These are phyloP conservation scores for Pilatotrama ljubarskyi DNA, from an alignment of 768 basidiomycete genomes.

Conservation along the genomic window DNA sequence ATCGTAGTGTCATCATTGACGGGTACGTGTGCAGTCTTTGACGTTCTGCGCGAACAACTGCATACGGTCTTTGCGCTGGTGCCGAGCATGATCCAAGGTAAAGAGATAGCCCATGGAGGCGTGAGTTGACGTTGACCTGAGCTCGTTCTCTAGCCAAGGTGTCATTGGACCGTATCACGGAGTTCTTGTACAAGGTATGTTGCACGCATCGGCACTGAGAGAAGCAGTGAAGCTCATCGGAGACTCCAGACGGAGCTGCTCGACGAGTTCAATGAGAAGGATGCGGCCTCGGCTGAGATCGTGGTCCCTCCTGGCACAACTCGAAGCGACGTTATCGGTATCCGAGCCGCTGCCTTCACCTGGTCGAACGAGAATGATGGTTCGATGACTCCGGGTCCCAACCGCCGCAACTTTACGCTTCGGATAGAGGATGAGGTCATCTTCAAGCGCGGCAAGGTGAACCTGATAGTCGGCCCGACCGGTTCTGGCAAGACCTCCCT, in stretches of 20 bases:
- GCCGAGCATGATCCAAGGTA: constrained; percentile 32
- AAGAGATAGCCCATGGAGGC: constrained; percentile 34
- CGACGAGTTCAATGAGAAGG: constrained; percentile 37
- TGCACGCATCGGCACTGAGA: neutral
- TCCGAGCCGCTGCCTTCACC: constrained; percentile 54
- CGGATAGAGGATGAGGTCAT: constrained; percentile 52
- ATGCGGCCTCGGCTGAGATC: constrained; percentile 14
- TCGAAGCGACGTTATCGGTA: constrained; percentile 45
- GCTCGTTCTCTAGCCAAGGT: constrained; percentile 47
- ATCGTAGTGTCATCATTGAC: too few relatives aligned
- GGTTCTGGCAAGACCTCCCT: constrained; percentile 62
- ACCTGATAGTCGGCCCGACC: constrained; percentile 61
- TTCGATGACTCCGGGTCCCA: constrained; percentile 32
- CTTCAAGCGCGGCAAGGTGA: constrained; percentile 55
- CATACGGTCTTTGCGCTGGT: constrained; percentile 35
- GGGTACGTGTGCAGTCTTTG: constrained; percentile 55
- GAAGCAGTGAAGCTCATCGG: neutral
- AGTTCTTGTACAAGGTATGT: constrained; percentile 42
- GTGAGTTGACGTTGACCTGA: neutral
- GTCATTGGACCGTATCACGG: constrained; percentile 58
- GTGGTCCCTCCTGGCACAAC: constrained; percentile 5
- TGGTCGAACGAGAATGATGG: constrained; percentile 49
- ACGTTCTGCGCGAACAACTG: constrained; percentile 55
- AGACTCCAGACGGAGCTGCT: constrained; percentile 49
- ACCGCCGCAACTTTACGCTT: constrained; percentile 48